Conservation (phyloP, 371 early-diverging fungal genomes). For the Nematocida ausubeli region DNA sequence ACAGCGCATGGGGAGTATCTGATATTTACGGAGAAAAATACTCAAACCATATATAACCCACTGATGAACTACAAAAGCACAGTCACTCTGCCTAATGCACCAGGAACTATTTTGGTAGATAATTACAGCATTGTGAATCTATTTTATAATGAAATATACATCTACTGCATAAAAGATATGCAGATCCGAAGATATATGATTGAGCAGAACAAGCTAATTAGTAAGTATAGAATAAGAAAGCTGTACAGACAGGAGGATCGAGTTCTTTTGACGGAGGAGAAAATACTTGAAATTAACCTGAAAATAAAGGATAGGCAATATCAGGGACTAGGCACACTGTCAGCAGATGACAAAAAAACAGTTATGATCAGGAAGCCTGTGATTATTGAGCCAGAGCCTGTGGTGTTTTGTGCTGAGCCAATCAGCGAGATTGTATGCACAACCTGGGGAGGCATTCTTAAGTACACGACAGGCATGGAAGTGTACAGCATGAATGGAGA, state of each 20-base stretch:
- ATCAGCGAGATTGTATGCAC: constrained; percentile 34
- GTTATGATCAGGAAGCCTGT: constrained; percentile 8
- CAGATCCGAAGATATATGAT: not conserved
- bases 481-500: constrained; percentile 16
- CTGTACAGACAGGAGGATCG: not conserved
- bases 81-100: not conserved
- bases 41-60: not conserved
- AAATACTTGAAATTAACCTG: not conserved
- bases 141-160: not conserved
- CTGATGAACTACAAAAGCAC: not conserved
- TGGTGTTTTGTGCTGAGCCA: constrained; percentile 28
- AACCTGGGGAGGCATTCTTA: constrained; percentile 26
- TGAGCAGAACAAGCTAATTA: constrained; percentile 1
- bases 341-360: not conserved
- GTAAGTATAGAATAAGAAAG: constrained; percentile 7
- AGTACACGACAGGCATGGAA: constrained; percentile 40
- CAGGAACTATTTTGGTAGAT: not conserved
- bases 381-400: constrained; percentile 50
- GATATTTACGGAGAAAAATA: constrained; percentile 1
- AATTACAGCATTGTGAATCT: not conserved
- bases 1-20: constrained; percentile 32
- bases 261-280: constrained; percentile 6
- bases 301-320: not conserved
- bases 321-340: not conserved
- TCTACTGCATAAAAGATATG: not conserved